Base-by-base conservation (phyloP, 2,329 filamentous ascomycete species). In the Escovopsis sp. region DNA sequence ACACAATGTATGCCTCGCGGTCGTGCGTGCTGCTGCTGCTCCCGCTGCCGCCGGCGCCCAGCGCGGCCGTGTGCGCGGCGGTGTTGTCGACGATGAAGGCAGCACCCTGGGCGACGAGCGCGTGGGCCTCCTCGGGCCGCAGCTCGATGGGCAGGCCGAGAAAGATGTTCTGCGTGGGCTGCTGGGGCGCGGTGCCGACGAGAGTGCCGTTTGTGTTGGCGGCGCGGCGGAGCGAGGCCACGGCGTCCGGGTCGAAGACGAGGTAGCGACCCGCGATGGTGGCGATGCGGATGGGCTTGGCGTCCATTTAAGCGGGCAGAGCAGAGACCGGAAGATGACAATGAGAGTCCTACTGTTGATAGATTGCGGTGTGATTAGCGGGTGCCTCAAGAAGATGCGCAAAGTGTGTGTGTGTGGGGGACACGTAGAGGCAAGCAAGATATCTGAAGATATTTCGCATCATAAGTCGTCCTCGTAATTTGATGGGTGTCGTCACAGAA, bases 141-240 rank as follows among this genome's bases (percentile, higher is more conserved):
- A 98, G 70, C 66, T 95, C 83, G 26, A 96, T 66, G 3, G 91
- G 91, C 40, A 96, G 66, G 38, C 88, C 85, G 45, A 89, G 74
- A 58, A 96, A 96, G 45, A 94, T 75, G 64, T 94, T 96, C 63
- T 98, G 91, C 53, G 93, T 89, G 6, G 88, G 87, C 44, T 86
- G 81, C 62, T 96, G 88, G 2, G 91, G 89, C 28, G 94, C 77
- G 7, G 85, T 88, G 44, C 91, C 91, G 46, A 85, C 80, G 43
- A 94, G 71, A 30, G 91, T 82, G 48, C 87, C 87, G 55, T 83
- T 88, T 53, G 94, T 86, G 59, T 85, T 80, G 65, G 94, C 75
- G 53, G 77, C 69, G 48, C 84, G 78, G 50, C 91, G 83, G 48
- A 94, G 70, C 59, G 81, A 74, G 53, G 82, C 79, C 46, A 87